These are phyloP conservation scores for Cyberlindnera americana DNA, from an alignment of 805 yeast genomes.

Conservation along the genomic window DNA sequence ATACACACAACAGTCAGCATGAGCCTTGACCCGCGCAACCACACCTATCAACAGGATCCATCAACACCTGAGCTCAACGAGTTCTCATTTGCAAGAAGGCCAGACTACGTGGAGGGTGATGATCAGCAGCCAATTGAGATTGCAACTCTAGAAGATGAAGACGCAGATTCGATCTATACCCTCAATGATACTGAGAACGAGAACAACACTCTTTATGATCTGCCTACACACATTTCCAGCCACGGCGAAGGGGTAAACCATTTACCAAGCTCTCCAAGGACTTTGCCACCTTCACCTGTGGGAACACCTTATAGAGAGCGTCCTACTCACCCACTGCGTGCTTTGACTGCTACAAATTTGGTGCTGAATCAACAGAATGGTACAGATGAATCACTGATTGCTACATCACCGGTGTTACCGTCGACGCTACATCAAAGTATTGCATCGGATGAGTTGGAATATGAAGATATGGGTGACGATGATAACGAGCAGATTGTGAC, in stretches of 20 bases:
- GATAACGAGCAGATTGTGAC: conserved; percentile 1
- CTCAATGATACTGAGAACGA: conserved; percentile 17
- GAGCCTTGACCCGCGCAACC: conserved; percentile 26
- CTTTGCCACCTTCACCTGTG: conserved; percentile 26
- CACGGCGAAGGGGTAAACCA: conserved; percentile 21
- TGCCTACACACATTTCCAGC: conserved; percentile 26
- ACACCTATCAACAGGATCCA: conserved; percentile 12
- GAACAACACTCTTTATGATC: conserved; percentile 12
- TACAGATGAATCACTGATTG: conserved; percentile 22
- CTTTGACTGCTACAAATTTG: conserved; percentile 24
- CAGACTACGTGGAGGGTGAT: conserved; percentile 1
- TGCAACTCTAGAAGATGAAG: conserved; percentile 6
- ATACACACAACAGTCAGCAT: conserved; percentile 6
- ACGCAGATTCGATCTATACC: conserved; percentile 19
- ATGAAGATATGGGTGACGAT: conserved; percentile 5
- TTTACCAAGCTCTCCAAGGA: conserved; percentile 9
- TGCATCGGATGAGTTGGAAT: conserved; percentile 5
- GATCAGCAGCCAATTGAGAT: not conserved
- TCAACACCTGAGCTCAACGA: conserved; percentile 19
- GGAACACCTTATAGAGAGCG: conserved; percentile 22
- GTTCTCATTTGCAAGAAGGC: conserved; percentile 15
- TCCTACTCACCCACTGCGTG: conserved; percentile 26
- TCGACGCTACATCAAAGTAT: conserved; percentile 6
- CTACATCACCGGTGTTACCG: conserved; percentile 13
- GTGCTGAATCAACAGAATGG: conserved; percentile 24